Conservation (phyloP, 768 basidiomycete genomes). For the Phaffia tasmanica region DNA sequence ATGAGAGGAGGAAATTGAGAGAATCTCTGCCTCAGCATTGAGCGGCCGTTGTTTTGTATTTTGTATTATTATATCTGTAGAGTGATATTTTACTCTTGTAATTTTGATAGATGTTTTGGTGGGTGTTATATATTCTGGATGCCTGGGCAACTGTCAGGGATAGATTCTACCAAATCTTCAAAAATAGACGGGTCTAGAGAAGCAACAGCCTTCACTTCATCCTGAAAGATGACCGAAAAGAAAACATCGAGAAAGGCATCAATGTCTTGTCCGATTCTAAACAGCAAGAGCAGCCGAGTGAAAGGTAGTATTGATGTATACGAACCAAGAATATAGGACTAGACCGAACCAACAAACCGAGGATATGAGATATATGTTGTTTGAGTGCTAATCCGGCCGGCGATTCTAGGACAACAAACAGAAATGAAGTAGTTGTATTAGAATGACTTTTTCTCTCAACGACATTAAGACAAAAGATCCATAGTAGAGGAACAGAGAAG, state of each 20-base stretch:
- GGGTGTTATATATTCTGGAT: too few species aligned
- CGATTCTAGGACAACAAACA: not conserved
- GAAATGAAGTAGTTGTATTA: not conserved
- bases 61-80: too few species aligned
- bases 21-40: conserved; percentile 16
- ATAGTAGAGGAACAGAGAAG: not conserved
- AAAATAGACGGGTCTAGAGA: conserved; percentile 7
- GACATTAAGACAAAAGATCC: too few species aligned
- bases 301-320: not conserved
- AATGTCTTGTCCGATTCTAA: not conserved
- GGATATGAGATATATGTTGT: conserved; percentile 1
- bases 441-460: not conserved
- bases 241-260: not conserved
- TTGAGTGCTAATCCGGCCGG: not conserved
- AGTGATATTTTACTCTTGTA: too few species aligned
- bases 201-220: not conserved
- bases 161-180: not conserved
- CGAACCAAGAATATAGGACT: not conserved
- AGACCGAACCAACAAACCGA: not conserved
- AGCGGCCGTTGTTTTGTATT: not conserved
- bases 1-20: conserved; percentile 13
- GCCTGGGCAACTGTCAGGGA: too few species aligned
- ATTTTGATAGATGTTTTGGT: too few species aligned
- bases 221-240: not conserved
- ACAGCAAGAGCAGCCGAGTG: not conserved